Conservation (phyloP, 164 flowering plant genomes). For the Piper longum region DNA sequence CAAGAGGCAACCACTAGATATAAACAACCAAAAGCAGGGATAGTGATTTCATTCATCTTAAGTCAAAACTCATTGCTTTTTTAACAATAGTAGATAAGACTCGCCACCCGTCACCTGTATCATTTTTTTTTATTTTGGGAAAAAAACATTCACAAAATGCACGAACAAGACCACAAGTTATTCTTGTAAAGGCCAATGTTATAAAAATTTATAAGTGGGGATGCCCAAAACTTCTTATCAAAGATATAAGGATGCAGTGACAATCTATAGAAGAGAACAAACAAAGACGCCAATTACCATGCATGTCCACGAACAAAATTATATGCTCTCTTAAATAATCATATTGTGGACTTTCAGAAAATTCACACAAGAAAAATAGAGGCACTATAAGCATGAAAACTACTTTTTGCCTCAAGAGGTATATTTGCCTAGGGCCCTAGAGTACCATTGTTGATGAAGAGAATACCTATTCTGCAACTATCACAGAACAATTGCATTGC, state of each 20-base stretch:
- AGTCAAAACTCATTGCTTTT: too few relatives aligned
- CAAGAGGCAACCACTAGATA: not conserved
- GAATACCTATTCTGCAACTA: too few relatives aligned
- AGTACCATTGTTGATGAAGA: too few relatives aligned
- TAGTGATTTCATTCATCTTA: too few relatives aligned
- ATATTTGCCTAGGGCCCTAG: too few relatives aligned
- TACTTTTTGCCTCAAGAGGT: too few relatives aligned
- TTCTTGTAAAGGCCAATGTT: not conserved
- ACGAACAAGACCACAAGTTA: not conserved
- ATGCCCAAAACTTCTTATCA: too few relatives aligned
- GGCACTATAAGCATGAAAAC: not conserved
- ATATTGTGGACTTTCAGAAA: too few relatives aligned
- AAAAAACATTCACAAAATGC: not conserved
- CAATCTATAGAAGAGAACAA: not conserved
- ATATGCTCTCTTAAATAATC: too few relatives aligned
- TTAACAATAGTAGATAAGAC: too few relatives aligned
- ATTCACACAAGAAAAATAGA: constrained; percentile 12
- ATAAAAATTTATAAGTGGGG: not conserved
- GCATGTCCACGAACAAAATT: not conserved
- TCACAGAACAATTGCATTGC: too few relatives aligned
- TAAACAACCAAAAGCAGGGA: not conserved
- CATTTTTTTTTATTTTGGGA: not conserved
- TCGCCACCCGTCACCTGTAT: too few relatives aligned
- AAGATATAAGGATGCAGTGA: not conserved
- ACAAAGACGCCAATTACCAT: not conserved